Conservation (phyloP, 331 rosid species). For the Saraca asoca region DNA sequence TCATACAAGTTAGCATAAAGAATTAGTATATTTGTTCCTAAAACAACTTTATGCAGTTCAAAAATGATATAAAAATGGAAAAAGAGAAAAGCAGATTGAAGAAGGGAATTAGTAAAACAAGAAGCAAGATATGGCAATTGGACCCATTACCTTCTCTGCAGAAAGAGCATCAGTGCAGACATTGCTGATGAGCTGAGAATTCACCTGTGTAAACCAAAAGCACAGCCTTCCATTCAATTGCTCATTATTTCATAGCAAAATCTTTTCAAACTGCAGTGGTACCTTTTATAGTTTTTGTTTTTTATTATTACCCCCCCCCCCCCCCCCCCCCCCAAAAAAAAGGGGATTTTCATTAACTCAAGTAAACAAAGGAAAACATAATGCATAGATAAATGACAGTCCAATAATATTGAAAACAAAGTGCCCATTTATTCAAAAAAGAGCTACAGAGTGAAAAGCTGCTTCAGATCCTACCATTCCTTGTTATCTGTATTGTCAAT, state of each 20-base stretch:
- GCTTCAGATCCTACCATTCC: not conserved
- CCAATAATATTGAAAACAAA: not conserved
- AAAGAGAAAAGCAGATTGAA: constrained; percentile 30
- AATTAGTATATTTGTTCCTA: too few species aligned
- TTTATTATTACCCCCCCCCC: too few species aligned
- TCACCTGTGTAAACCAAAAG: constrained; percentile 58
- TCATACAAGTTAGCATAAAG: too few species aligned
- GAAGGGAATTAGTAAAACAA: constrained; percentile 2
- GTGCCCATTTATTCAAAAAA: not conserved
- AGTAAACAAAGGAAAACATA: not conserved
- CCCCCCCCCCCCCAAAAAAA: too few species aligned
- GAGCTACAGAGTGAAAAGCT: not conserved
- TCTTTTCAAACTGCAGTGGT: too few species aligned
- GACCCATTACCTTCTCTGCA: constrained; percentile 81
- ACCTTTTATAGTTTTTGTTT: too few species aligned
- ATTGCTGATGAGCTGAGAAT: constrained; percentile 98
- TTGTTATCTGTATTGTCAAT: not conserved
- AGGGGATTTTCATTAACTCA: not conserved
- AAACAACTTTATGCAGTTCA: too few species aligned
- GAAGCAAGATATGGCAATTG: not conserved
- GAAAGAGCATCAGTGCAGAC: constrained; percentile 98
- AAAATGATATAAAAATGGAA: too few species aligned
- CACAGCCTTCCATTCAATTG: not conserved
- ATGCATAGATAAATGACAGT: not conserved
- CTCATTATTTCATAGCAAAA: constrained; percentile 28